Evolutionary conservation across 2,329 filamentous ascomycete species (phyloP).

Genomic region (Coniochaeta sp.): DNA sequence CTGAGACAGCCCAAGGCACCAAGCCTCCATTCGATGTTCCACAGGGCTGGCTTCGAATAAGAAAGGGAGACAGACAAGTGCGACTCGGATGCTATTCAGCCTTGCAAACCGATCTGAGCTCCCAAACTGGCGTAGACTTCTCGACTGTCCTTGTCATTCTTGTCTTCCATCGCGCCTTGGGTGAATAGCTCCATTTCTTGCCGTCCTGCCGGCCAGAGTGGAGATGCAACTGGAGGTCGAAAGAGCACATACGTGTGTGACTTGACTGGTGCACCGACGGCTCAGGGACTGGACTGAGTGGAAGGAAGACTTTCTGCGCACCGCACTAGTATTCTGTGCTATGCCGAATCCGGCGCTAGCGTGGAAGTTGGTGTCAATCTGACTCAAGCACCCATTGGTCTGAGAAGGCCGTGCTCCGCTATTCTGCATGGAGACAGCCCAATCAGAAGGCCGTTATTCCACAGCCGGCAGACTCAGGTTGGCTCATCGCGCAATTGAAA

Average conservation of each 20-base stretch:
- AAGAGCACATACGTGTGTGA: too few species aligned
- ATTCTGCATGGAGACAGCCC: neutral
- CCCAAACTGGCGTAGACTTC: neutral
- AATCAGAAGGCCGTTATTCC: neutral
- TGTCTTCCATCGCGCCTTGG: neutral
- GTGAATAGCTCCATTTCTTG: neutral
- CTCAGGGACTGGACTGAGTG: neutral
- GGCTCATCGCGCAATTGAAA: conserved; percentile 12
- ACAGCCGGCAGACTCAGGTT: neutral
- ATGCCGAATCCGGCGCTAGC: neutral
- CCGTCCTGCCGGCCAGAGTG: neutral
- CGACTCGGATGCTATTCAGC: neutral
- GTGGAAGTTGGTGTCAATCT: neutral
- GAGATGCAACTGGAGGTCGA: neutral
- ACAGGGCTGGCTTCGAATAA: neutral
- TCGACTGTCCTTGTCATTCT: neutral
- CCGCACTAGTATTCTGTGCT: neutral
- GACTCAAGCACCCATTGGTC: neutral
- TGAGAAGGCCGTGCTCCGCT: neutral
- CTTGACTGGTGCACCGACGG: too few species aligned
- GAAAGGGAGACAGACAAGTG: neutral
- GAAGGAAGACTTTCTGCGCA: neutral
- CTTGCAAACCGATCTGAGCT: neutral
- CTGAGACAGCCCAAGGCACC: neutral
- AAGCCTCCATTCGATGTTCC: neutral